phyloP scores from a whole-genome alignment of 306 rosid genomes.

The Citrullus colocynthis region DNA sequence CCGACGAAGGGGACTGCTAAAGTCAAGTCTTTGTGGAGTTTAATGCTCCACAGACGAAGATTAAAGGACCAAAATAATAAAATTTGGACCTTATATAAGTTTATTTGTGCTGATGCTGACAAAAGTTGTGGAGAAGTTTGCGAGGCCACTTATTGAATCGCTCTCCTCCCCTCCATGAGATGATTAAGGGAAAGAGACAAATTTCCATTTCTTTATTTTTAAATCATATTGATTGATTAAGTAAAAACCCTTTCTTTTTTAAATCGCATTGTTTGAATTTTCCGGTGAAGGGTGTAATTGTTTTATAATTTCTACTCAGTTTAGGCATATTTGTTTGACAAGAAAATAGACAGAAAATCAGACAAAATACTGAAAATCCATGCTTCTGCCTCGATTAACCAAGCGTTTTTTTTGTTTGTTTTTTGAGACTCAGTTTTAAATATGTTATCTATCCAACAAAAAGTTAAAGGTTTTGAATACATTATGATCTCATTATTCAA shows the following conservation, averaged over 20 bases:
- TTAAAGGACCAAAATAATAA: not conserved
- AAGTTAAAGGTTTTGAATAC: no score
- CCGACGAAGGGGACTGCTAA: not conserved
- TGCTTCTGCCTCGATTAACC: not conserved
- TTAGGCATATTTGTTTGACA: not conserved
- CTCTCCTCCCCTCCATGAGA: not conserved
- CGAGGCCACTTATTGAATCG: not conserved
- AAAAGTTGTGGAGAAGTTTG: not conserved
- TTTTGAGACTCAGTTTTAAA: not conserved
- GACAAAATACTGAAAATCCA: not conserved
- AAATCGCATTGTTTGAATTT: not conserved
- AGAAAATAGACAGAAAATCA: not conserved
- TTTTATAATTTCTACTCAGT: not conserved
- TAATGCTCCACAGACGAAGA: not conserved
- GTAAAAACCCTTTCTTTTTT: not conserved
- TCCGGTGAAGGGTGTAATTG: not conserved
- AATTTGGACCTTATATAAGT: not conserved
- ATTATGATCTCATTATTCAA: not conserved
- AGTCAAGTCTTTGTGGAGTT: not conserved
- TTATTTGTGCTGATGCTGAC: not conserved
- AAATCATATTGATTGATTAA: not conserved
- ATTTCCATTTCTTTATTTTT: not conserved
- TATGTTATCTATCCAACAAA: not conserved
- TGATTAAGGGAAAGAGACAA: not conserved
- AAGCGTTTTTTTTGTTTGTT: not conserved